Evolutionary conservation across 257 asterid genomes (phyloP).

Genomic region (Henckelia pumila): DNA sequence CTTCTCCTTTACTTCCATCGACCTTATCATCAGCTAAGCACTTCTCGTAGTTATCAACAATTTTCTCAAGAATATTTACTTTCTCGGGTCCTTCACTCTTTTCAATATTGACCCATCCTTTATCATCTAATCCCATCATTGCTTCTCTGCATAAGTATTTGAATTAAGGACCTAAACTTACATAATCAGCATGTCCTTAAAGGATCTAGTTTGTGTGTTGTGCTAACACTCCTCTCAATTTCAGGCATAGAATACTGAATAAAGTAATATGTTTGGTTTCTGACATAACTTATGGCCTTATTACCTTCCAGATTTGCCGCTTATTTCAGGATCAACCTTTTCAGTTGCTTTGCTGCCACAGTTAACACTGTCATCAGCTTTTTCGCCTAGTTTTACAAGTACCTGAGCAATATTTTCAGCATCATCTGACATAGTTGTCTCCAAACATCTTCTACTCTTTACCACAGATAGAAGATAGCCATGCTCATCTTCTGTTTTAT

Average conservation of each 20-base stretch:
- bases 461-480: neutral
- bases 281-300: neutral
- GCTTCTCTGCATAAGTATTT: neutral
- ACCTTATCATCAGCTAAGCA: neutral
- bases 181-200: too few relatives aligned
- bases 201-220: too few relatives aligned
- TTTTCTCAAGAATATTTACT: neutral
- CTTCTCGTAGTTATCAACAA: neutral
- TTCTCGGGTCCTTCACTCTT: neutral
- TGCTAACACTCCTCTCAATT: neutral
- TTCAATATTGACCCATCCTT: neutral
- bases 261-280: neutral
- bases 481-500: neutral
- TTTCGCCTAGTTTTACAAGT: neutral
- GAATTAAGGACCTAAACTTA: neutral
- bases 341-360: too few relatives aligned
- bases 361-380: neutral
- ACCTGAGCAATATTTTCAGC: neutral
- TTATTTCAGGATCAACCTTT: too few relatives aligned
- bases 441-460: neutral
- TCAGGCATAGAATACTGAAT: neutral
- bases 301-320: slow-evolving; percentile 13
- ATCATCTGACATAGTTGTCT: neutral
- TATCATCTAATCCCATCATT: neutral
- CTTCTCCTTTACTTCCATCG: neutral